phyloP scores from a whole-genome alignment of 139 green algal species.

The Coelastrella sp. region DNA sequence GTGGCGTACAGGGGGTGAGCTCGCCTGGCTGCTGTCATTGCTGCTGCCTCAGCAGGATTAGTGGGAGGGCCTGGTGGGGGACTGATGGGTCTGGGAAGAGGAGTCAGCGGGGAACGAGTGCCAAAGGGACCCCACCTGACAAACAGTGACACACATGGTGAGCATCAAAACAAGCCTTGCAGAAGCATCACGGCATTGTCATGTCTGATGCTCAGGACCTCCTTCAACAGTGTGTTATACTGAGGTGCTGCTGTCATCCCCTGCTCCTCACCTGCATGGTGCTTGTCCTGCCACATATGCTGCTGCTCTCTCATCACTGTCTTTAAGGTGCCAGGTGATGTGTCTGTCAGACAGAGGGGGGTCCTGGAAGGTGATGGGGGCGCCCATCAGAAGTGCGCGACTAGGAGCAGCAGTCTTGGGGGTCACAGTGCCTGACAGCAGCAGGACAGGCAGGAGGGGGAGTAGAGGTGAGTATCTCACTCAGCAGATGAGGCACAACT shows the following conservation, averaged over 20 bases:
- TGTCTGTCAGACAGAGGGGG: constrained; percentile 63
- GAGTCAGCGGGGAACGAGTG: constrained; percentile 28
- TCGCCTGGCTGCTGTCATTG: constrained; percentile 62
- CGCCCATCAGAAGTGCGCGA: not conserved
- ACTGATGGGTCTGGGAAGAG: constrained; percentile 4
- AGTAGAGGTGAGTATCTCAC: too few relatives aligned
- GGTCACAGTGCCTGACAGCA: constrained; percentile 30
- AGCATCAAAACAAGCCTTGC: not conserved
- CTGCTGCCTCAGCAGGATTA: constrained; percentile 28
- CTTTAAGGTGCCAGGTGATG: constrained; percentile 81
- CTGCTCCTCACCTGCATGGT: constrained; percentile 89
- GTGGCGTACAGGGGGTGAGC: constrained; percentile 91
- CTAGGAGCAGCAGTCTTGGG: constrained; percentile 28
- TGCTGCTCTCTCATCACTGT: constrained; percentile 94
- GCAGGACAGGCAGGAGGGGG: not conserved
- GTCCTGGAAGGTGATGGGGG: constrained; percentile 50
- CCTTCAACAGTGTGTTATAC: too few relatives aligned
- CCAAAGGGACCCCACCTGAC: constrained; percentile 39
- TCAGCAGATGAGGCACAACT: not conserved
- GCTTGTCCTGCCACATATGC: constrained; percentile 93
- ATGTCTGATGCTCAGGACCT: too few relatives aligned
- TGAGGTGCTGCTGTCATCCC: constrained; percentile 62
- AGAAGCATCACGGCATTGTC: too few relatives aligned
- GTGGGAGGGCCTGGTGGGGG: constrained; percentile 45
- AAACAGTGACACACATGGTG: not conserved